Evolutionary conservation across 2,329 filamentous ascomycete genomes (phyloP).

Genomic region (Fusarium beomiforme): DNA sequence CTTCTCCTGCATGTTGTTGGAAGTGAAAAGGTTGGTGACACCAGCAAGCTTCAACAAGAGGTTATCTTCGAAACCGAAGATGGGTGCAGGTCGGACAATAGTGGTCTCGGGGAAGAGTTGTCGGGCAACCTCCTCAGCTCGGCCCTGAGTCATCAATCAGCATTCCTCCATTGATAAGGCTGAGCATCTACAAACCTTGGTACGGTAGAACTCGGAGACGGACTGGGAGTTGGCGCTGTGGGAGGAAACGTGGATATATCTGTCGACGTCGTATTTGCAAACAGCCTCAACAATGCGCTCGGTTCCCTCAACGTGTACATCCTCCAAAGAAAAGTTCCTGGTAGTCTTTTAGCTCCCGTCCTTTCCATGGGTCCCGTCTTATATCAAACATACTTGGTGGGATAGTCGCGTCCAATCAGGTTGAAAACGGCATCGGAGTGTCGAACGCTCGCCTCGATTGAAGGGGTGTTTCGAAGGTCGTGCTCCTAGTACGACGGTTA

Average conservation of each 20-base stretch:
- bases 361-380: not conserved
- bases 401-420: constrained; percentile 91
- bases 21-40: constrained; percentile 82
- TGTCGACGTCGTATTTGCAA: constrained; percentile 97
- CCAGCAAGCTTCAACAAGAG: constrained; percentile 87
- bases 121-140: constrained; percentile 84
- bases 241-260: constrained; percentile 95
- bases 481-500: constrained; percentile 72
- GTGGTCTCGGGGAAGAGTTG: constrained; percentile 96
- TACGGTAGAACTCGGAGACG: constrained; percentile 87
- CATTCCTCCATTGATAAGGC: not conserved
- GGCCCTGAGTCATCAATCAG: constrained; percentile 62
- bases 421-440: constrained; percentile 99
- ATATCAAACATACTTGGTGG: constrained; percentile 77
- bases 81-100: constrained; percentile 90
- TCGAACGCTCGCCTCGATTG: constrained; percentile 94
- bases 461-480: constrained; percentile 92
- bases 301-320: constrained; percentile 92
- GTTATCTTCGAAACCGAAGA: constrained; percentile 95
- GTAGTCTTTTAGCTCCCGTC: constrained; percentile 34
- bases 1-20: constrained; percentile 92
- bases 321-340: constrained; percentile 92
- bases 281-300: constrained; percentile 93
- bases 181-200: constrained; percentile 70
- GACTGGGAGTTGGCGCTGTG: constrained; percentile 88